Percentiles rank a stretch among this genome's conserved stretches.
phyloP scores from a whole-genome alignment of 176 grass and related monocot genomes.

The Luzula sylvatica region DNA sequence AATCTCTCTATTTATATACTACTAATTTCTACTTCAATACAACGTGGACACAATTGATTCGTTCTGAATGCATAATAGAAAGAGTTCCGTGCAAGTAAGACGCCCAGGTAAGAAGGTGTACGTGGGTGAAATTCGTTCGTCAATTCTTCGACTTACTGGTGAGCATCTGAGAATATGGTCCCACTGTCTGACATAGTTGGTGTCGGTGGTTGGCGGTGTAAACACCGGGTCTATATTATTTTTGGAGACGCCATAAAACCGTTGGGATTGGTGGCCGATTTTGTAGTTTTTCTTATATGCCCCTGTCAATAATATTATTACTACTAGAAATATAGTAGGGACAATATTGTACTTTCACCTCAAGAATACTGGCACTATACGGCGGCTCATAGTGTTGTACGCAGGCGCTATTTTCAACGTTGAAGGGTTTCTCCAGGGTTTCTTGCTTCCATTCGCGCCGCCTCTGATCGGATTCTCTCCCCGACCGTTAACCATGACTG shows the following conservation, averaged over 20 bases:
- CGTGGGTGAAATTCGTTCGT: neutral
- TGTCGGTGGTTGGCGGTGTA: neutral
- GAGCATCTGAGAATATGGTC: too few relatives aligned
- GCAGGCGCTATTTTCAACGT: neutral
- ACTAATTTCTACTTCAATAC: too few relatives aligned
- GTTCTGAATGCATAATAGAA: too few relatives aligned
- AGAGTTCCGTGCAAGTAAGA: too few relatives aligned
- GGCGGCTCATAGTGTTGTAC: neutral
- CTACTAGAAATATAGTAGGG: neutral
- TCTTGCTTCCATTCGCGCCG: slow-evolving; percentile 18
- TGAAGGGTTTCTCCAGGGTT: slow-evolving; percentile 33
- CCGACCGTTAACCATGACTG: slow-evolving; percentile 28
- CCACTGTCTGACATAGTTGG: too few relatives aligned
- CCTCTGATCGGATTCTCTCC: neutral
- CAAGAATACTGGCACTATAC: too few relatives aligned
- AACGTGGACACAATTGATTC: too few relatives aligned
- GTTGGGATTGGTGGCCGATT: neutral
- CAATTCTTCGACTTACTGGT: neutral
- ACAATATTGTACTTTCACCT: neutral
- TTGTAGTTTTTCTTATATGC: neutral
- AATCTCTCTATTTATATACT: too few relatives aligned
- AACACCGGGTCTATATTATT: neutral
- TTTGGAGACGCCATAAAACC: neutral
- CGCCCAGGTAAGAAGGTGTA: too few relatives aligned
- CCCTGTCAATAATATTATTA: neutral